Evolutionary conservation across 495 filamentous ascomycete genomes (phyloP), one percentile per base, ranked within the genome.

Genomic region (Penicillium robsamsonii): DNA sequence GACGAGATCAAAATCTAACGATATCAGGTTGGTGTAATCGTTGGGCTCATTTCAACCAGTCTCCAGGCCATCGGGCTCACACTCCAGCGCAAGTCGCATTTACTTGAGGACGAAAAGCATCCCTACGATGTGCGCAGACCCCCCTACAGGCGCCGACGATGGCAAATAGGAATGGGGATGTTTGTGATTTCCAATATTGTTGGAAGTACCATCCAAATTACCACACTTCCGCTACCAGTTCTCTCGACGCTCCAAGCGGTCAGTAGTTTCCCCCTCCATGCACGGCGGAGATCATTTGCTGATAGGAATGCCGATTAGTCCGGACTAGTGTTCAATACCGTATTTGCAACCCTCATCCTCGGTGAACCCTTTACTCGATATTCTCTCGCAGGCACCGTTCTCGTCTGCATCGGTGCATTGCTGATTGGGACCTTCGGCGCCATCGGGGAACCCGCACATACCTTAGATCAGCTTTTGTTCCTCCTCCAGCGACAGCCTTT

Each of bases 121-220:
- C 84, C 88, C 3, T 84, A 90, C 68, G 84, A 92, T 72, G 69
- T 83, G 41, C 85, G 90, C 60, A 79, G 94, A 61, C 94, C 94
- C 30, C 91, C 95, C 5, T 92, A 96, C 72, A 85, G 87, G 65
- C 84, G 94, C 67, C 83, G 95, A 69, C 82, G 91, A 81, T 99
- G 94, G 94, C 94, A 99, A 78, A 69, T 97, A 55, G 94, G 94
- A 50, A 97, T 99, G 90, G 81, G 86, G 60, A 96, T 99, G 85
- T 99, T 97, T 76, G 83, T 99, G 57, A 75, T 96, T 49, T 86
- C 93, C 58, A 99, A 99, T 63, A 81, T 99, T 52, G 79, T 97
- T 50, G 94, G 94, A 22, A 96, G 92, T 70, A 91, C 90, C 4
- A 94, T 99, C 56, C 94, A 99, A 68, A 97, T 99, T 67, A 97